Evolutionary conservation across 2,329 filamentous ascomycete genomes (phyloP).

Genomic region (Tolypocladium sp.): DNA sequence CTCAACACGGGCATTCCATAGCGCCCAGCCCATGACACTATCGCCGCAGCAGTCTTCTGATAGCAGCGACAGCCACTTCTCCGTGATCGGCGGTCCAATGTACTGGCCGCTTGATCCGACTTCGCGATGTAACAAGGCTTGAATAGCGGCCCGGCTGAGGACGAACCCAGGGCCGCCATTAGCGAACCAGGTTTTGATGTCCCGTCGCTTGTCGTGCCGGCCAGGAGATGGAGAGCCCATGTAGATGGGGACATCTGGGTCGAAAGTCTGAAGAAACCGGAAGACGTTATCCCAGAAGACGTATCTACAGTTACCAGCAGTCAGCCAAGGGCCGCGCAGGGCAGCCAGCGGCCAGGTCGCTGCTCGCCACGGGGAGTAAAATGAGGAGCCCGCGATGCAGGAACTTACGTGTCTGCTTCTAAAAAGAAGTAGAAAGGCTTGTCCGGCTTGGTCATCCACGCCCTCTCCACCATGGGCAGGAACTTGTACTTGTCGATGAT

Average conservation of each 20-base stretch:
- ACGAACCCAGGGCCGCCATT: neutral
- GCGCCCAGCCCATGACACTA: neutral
- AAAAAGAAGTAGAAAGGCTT: constrained; percentile 47
- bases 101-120: neutral
- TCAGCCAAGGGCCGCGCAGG: neutral
- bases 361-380: no score
- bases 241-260: neutral
- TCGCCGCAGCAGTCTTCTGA: neutral
- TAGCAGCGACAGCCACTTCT: neutral
- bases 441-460: constrained; percentile 35
- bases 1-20: neutral
- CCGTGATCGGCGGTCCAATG: neutral
- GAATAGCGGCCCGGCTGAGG: neutral
- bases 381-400: neutral
- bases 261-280: neutral
- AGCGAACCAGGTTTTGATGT: neutral
- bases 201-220: neutral
- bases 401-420: constrained; percentile 43
- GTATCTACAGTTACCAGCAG: neutral
- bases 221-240: neutral
- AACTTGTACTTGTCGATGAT: neutral
- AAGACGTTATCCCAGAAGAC: neutral
- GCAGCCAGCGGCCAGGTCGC: neutral
- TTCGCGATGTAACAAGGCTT: neutral
- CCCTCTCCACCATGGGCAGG: constrained; percentile 39